Percentiles rank a stretch among this genome's conserved stretches.
Evolutionary conservation across 768 basidiomycete genomes (phyloP).

Genomic region (Lyophyllum decastes): DNA sequence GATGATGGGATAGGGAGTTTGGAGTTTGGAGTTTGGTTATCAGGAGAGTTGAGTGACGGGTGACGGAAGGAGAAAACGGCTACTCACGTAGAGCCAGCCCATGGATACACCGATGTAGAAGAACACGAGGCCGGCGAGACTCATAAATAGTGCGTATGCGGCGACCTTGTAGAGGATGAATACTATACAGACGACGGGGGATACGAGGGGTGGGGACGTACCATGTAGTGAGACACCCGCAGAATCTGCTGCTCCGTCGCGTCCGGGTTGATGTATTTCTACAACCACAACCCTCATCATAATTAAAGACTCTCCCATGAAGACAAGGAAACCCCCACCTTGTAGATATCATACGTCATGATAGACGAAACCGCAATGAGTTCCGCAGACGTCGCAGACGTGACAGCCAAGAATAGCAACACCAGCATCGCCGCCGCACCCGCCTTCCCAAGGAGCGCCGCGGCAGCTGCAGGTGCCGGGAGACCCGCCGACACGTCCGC

Average conservation of each 20-base stretch:
- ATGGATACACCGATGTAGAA: constrained; percentile 89
- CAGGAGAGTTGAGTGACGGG: neutral
- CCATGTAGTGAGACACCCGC: constrained; percentile 67
- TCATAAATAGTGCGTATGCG: constrained; percentile 76
- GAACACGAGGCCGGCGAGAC: constrained; percentile 82
- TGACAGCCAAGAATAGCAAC: constrained; percentile 86
- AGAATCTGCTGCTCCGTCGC: constrained; percentile 78
- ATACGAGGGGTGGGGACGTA: constrained; percentile 23
- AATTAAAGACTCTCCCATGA: too few relatives aligned
- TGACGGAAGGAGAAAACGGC: neutral
- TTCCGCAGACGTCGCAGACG: constrained; percentile 85
- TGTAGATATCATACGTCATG: constrained; percentile 85
- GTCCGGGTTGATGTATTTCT: constrained; percentile 79
- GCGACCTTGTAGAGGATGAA: constrained; percentile 45
- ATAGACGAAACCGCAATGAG: constrained; percentile 87
- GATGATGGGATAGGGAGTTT: too few relatives aligned
- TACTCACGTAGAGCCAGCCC: constrained; percentile 90
- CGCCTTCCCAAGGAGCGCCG: constrained; percentile 75
- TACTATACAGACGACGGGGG: neutral
- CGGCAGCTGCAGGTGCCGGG: constrained; percentile 81
- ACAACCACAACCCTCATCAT: neutral
- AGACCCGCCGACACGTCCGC: constrained; percentile 87
- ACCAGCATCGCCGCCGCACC: constrained; percentile 81
- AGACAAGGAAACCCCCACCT: too few relatives aligned
- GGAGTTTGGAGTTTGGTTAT: too few relatives aligned